Conservation (phyloP, 352 stramenopile genomes). For the Pythium brassicae region DNA sequence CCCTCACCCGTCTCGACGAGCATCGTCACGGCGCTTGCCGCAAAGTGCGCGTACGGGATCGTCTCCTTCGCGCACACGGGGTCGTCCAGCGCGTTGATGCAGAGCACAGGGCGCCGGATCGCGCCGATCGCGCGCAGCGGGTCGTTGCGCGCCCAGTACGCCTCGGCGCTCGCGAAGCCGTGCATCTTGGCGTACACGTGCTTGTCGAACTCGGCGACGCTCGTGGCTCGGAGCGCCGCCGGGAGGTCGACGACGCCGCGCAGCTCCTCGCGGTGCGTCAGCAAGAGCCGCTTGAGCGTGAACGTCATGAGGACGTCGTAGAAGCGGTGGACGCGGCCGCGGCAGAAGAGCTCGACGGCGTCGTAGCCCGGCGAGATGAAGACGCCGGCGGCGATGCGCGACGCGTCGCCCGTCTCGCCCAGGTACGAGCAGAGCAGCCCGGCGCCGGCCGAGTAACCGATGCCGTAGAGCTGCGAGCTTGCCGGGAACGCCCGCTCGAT, state of each 20-base stretch:
- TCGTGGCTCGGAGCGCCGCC: slow-evolving; percentile 39
- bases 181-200: slow-evolving; percentile 83
- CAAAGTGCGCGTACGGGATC: slow-evolving; percentile 61
- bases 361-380: slow-evolving; percentile 80
- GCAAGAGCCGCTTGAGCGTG: slow-evolving; percentile 63
- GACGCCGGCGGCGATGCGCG: slow-evolving; percentile 47
- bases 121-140: slow-evolving; percentile 60
- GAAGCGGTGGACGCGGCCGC: slow-evolving; percentile 52
- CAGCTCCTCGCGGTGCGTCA: slow-evolving; percentile 42
- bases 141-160: slow-evolving; percentile 75
- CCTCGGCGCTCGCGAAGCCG: slow-evolving; percentile 54
- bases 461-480: slow-evolving; percentile 53
- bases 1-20: slow-evolving; percentile 50
- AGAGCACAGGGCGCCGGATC: slow-evolving; percentile 55
- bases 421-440: slow-evolving; percentile 70
- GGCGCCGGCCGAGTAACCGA: slow-evolving; percentile 73
- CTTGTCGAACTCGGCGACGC: slow-evolving; percentile 66
- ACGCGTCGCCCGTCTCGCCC: slow-evolving; percentile 49
- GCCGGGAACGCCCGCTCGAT: slow-evolving; percentile 43
- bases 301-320: slow-evolving; percentile 82
- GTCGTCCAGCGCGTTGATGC: slow-evolving; percentile 76
- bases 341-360: slow-evolving; percentile 66
- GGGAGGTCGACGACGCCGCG: slow-evolving; percentile 40
- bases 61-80: slow-evolving; percentile 72
- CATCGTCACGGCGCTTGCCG: slow-evolving; percentile 43